These are phyloP conservation scores for Pythium periplocum DNA, from an alignment of 352 stramenopile species.

Conservation along the genomic window DNA sequence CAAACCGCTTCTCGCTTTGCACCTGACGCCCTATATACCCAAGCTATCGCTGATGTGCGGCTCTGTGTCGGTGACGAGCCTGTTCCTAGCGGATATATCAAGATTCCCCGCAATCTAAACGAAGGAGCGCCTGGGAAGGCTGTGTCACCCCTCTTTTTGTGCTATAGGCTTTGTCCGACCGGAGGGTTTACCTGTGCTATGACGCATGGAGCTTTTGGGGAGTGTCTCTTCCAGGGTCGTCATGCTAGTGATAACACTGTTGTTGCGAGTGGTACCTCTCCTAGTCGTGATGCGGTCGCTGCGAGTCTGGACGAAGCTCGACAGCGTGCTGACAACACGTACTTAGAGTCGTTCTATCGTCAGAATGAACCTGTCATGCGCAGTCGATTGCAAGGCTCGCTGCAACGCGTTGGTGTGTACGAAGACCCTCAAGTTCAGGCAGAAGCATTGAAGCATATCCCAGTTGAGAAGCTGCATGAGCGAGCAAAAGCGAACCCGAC, in stretches of 20 bases:
- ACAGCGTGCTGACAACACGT: slow-evolving; percentile 21
- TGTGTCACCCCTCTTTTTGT: slow-evolving; percentile 35
- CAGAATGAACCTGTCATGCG: slow-evolving; percentile 46
- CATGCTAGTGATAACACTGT: slow-evolving; percentile 13
- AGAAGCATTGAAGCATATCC: slow-evolving; percentile 64
- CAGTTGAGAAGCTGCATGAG: slow-evolving; percentile 54
- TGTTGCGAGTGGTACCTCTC: slow-evolving; percentile 3
- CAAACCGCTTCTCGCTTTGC: slow-evolving; percentile 10
- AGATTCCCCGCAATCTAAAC: slow-evolving; percentile 53
- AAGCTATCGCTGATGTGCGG: slow-evolving; percentile 62
- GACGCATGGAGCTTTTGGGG: slow-evolving; percentile 52
- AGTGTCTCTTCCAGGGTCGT: slow-evolving; percentile 60
- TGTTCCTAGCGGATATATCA: slow-evolving; percentile 36
- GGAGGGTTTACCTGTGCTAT: slow-evolving; percentile 55
- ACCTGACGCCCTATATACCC: slow-evolving; percentile 25
- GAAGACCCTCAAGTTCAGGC: slow-evolving; percentile 59
- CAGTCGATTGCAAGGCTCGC: slow-evolving; percentile 32
- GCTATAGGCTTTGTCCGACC: slow-evolving; percentile 46
- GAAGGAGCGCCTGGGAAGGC: slow-evolving; percentile 20
- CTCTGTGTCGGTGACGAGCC: slow-evolving; percentile 28
- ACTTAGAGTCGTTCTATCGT: slow-evolving; percentile 36
- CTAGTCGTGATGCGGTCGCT: slow-evolving; percentile 2
- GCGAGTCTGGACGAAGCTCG: slow-evolving; percentile 15
- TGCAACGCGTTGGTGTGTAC: slow-evolving; percentile 58
- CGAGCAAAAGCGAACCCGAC: slow-evolving; percentile 48